Evolutionary conservation across 2,329 filamentous ascomycete species (phyloP).

Genomic region (Arthrobotrys sphaeroides): DNA sequence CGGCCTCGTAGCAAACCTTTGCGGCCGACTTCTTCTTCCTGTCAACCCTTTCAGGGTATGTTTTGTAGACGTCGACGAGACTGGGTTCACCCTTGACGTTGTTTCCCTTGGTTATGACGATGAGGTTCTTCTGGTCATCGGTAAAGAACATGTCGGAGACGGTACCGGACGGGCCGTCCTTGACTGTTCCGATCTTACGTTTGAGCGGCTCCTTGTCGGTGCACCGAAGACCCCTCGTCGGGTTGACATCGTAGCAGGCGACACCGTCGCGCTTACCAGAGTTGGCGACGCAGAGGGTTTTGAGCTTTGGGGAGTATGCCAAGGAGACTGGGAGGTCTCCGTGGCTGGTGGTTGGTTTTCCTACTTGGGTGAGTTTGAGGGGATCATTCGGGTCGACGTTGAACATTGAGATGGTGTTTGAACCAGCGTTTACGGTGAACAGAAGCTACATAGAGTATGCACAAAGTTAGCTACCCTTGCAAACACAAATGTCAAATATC

Average conservation of each 20-base stretch:
- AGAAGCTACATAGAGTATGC: slow-evolving; percentile 58
- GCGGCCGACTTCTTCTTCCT: too few relatives aligned
- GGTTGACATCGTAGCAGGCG: slow-evolving; percentile 63
- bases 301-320: slow-evolving; percentile 62
- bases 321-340: slow-evolving; percentile 68
- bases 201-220: slow-evolving; percentile 61
- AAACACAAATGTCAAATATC: not conserved
- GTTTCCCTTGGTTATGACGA: slow-evolving; percentile 71
- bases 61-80: slow-evolving; percentile 60
- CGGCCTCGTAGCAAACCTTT: slow-evolving; percentile 21
- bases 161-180: slow-evolving; percentile 67
- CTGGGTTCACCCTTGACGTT: slow-evolving; percentile 66
- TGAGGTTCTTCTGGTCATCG: slow-evolving; percentile 65
- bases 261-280: slow-evolving; percentile 64
- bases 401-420: slow-evolving; percentile 67
- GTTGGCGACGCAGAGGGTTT: slow-evolving; percentile 64
- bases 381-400: slow-evolving; percentile 63
- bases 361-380: slow-evolving; percentile 63
- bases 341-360: slow-evolving; percentile 63
- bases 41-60: slow-evolving; percentile 2
- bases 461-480: not conserved
- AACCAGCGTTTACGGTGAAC: slow-evolving; percentile 69
- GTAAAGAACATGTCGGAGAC: slow-evolving; percentile 72
- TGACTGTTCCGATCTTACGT: slow-evolving; percentile 62
- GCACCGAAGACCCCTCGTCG: slow-evolving; percentile 60